Evolutionary conservation across 2,329 filamentous ascomycete species (phyloP).

Genomic region (Pseudogymnoascus sp.): DNA sequence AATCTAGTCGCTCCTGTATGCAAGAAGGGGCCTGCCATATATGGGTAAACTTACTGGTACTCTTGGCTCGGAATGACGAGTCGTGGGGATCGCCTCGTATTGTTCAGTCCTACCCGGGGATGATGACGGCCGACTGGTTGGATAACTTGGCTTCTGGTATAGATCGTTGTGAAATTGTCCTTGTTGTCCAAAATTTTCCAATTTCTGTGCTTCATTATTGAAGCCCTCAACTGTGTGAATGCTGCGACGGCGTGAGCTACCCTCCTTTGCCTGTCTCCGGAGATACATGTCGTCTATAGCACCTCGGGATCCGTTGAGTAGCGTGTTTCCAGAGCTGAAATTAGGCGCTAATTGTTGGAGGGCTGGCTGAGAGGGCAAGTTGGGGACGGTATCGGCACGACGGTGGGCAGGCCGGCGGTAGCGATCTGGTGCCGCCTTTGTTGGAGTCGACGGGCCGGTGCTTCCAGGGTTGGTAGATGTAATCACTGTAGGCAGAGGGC

Average conservation of each 20-base stretch:
- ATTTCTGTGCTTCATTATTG: background rate
- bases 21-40: conserved; percentile 1
- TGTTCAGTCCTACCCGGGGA: conserved; percentile 11
- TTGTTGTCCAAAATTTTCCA: background rate
- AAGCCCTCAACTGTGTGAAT: conserved; percentile 56
- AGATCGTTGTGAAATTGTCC: conserved; percentile 23
- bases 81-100: background rate
- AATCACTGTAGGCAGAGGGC: conserved; percentile 34
- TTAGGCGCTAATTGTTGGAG: conserved; percentile 19
- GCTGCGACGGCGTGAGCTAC: conserved; percentile 74
- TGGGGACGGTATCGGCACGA: conserved; percentile 33
- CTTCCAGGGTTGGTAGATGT: conserved; percentile 40
- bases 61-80: conserved; percentile 4
- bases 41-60: conserved; percentile 51
- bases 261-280: conserved; percentile 49
- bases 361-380: conserved; percentile 13
- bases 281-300: conserved; percentile 38
- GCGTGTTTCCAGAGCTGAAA: conserved; percentile 15
- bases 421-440: conserved; percentile 69
- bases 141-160: conserved; percentile 28
- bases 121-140: conserved; percentile 21
- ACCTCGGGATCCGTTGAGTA: conserved; percentile 14
- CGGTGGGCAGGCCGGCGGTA: conserved; percentile 63
- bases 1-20: conserved; percentile 4
- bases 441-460: conserved; percentile 38